Percentiles rank a stretch among this genome's conserved stretches.
Evolutionary conservation across 208 protist species (phyloP).

Genomic region (Trypanosoma cruzi): DNA sequence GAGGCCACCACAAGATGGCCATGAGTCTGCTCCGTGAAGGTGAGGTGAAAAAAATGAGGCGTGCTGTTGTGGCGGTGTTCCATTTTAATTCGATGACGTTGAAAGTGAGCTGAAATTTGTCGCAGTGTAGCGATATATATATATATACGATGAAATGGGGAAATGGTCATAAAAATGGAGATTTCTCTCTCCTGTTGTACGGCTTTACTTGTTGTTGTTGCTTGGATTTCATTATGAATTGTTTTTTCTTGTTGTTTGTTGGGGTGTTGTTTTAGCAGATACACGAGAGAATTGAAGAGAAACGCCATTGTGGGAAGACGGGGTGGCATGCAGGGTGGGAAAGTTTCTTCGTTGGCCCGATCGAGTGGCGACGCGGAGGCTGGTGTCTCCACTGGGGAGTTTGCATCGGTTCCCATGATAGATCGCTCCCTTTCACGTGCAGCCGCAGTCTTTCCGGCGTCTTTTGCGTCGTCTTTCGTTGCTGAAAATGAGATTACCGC

Average conservation of each 20-base stretch:
- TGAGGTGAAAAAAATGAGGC: background rate
- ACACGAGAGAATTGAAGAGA: background rate
- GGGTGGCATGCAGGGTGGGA: background rate
- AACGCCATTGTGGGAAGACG: background rate
- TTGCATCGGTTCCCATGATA: background rate
- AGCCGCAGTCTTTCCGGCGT: background rate
- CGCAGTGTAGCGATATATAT: too few relatives aligned
- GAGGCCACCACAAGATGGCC: constrained; percentile 13
- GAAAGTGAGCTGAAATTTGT: too few relatives aligned
- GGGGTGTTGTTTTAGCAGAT: background rate
- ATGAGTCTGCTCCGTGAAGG: background rate
- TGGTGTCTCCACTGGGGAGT: background rate
- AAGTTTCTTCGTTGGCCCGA: background rate
- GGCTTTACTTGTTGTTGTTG: constrained; percentile 8
- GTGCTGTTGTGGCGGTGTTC: too few relatives aligned
- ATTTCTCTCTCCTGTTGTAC: background rate
- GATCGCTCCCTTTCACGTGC: constrained; percentile 13
- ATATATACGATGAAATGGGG: too few relatives aligned
- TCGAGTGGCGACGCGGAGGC: too few relatives aligned
- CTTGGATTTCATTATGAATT: background rate
- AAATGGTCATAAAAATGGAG: background rate
- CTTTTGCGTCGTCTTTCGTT: background rate
- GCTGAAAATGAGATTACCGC: background rate
- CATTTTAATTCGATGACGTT: too few relatives aligned
- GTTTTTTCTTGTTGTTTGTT: background rate